These are phyloP conservation scores for Diaporthe citriasiana DNA, from an alignment of 2,329 filamentous ascomycete species.

Conservation along the genomic window DNA sequence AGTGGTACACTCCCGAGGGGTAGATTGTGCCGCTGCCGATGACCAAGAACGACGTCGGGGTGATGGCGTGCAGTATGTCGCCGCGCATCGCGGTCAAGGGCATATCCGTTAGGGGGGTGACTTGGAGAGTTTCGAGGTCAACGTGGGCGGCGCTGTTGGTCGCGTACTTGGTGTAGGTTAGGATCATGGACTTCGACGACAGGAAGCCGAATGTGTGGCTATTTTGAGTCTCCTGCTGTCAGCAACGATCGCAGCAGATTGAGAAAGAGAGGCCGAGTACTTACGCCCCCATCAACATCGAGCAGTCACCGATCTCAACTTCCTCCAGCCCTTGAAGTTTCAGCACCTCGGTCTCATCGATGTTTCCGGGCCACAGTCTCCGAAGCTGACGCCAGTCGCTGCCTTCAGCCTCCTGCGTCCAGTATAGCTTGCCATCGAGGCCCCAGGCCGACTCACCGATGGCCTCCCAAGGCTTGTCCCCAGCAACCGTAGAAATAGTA, in stretches of 20 bases:
- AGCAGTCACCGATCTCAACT: conserved; percentile 55
- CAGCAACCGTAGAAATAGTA: conserved; percentile 35
- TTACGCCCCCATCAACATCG: conserved; percentile 51
- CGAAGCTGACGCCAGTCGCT: conserved; percentile 61
- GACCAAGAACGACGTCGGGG: conserved; percentile 53
- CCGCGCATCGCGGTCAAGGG: conserved; percentile 51
- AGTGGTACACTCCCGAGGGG: conserved; percentile 52
- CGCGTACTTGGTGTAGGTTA: conserved; percentile 44
- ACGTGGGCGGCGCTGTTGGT: conserved; percentile 45
- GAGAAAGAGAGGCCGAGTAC: conserved; percentile 13
- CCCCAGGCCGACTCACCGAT: conserved; percentile 67
- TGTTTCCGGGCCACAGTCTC: conserved; percentile 49
- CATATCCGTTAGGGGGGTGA: conserved; percentile 49
- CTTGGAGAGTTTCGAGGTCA: conserved; percentile 51
- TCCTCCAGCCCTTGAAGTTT: conserved; percentile 57
- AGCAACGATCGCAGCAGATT: background rate
- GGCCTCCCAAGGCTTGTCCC: conserved; percentile 53
- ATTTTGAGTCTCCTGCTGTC: background rate
- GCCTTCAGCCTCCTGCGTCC: conserved; percentile 60
- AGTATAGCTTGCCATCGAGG: conserved; percentile 63
- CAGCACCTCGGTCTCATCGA: conserved; percentile 48
- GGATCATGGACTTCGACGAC: conserved; percentile 53
- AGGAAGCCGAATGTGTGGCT: conserved; percentile 43
- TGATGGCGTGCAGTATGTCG: conserved; percentile 52
- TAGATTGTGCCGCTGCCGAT: conserved; percentile 52